These are phyloP conservation scores for Vigna reflexopilosa DNA, from an alignment of 306 rosid species.

Conservation along the genomic window DNA sequence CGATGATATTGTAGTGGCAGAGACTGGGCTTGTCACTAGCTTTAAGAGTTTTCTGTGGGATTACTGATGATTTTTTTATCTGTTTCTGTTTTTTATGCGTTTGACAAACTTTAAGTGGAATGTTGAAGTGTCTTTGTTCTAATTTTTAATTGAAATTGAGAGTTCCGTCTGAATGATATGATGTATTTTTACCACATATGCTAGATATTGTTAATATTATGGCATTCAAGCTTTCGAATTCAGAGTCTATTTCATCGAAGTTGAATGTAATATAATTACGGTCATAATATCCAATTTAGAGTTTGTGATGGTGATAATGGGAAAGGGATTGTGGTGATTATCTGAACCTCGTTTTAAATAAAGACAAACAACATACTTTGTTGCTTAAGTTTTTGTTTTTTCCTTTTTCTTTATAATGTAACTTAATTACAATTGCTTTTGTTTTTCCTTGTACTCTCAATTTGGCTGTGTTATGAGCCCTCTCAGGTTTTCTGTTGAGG, in stretches of 20 bases:
- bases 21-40: conserved; percentile 24
- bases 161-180: not conserved
- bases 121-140: not conserved
- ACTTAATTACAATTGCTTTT: not conserved
- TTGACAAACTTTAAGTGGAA: not conserved
- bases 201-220: too few relatives aligned
- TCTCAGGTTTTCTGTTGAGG: conserved; percentile 39
- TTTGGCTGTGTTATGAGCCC: conserved; percentile 26
- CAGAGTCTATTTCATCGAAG: too few relatives aligned
- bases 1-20: conserved; percentile 40
- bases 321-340: too few relatives aligned
- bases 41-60: conserved; percentile 64
- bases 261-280: too few relatives aligned
- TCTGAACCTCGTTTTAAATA: too few relatives aligned
- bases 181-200: too few relatives aligned
- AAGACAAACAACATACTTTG: not conserved
- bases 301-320: too few relatives aligned
- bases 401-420: not conserved
- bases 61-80: conserved; percentile 22
- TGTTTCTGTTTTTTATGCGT: not conserved
- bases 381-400: not conserved
- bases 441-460: not conserved
- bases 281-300: too few relatives aligned
- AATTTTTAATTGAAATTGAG: not conserved
- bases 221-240: too few relatives aligned